A percentile compares a stretch with the other conserved stretches of the same genome.
Conservation (phyloP, 169 alveolate species). For the Plasmodium adleri region DNA sequence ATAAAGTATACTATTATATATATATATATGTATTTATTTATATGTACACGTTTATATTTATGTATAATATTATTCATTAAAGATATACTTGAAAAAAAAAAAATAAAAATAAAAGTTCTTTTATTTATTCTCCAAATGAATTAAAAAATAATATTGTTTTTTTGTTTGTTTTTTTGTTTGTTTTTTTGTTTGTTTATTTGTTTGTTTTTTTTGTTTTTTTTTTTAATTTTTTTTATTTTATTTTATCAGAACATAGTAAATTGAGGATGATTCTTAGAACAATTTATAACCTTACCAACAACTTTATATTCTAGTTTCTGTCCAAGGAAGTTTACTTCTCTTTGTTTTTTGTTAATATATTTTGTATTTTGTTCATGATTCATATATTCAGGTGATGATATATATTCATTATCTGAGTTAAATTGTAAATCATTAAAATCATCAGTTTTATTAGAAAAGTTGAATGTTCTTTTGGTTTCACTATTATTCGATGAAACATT, state of each 20-base stretch:
- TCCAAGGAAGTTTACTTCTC: conserved; percentile 48
- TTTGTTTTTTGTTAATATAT: conserved; percentile 32
- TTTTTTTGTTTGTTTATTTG: too few species aligned
- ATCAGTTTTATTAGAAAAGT: conserved; percentile 49
- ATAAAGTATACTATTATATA: background rate
- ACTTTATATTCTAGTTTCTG: conserved; percentile 58
- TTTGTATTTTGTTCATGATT: conserved; percentile 42
- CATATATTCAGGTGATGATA: conserved; percentile 62
- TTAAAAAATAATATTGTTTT: background rate
- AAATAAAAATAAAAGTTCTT: conserved; percentile 13
- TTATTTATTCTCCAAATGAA: too few species aligned
- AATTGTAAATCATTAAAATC: conserved; percentile 55
- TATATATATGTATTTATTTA: conserved; percentile 20
- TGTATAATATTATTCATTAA: too few species aligned
- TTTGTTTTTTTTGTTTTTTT: conserved; percentile 1
- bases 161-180: too few species aligned
- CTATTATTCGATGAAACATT: conserved; percentile 66
- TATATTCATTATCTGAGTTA: conserved; percentile 49
- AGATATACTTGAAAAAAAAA: background rate
- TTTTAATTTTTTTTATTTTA: background rate
- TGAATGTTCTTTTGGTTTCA: conserved; percentile 51
- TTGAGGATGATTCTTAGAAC: conserved; percentile 41
- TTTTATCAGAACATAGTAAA: conserved; percentile 41
- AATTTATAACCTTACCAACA: conserved; percentile 42
- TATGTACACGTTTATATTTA: background rate